A percentile compares a stretch with the other conserved stretches of the same genome.
Conservation (phyloP, 2,329 filamentous ascomycete species). For the Talaromyces sp. region DNA sequence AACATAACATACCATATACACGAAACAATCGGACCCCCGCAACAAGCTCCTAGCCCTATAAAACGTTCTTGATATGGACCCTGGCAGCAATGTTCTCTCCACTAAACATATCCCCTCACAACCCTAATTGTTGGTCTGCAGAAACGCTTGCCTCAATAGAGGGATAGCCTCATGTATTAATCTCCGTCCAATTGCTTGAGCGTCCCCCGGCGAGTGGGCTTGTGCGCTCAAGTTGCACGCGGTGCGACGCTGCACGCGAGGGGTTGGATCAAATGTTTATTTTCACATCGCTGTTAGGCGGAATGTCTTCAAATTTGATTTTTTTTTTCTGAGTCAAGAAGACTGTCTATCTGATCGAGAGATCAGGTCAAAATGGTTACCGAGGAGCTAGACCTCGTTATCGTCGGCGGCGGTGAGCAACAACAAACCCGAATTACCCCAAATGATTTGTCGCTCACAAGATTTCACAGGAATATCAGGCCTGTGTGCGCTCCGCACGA, state of each 20-base stretch:
- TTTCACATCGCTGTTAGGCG: not conserved
- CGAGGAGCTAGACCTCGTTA: not conserved
- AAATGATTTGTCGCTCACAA: not conserved
- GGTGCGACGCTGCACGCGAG: not conserved
- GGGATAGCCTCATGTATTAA: not conserved
- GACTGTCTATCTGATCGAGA: not conserved
- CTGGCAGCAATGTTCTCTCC: not conserved
- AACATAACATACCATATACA: no score
- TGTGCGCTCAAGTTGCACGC: not conserved
- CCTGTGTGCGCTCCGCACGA: not conserved
- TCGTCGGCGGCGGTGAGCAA: not conserved
- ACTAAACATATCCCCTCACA: not conserved
- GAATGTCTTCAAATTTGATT: no score
- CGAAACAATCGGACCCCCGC: not conserved
- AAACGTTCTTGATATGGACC: not conserved
- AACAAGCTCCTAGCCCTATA: not conserved
- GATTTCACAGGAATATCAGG: not conserved
- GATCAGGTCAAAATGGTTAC: not conserved
- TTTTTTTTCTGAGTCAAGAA: no score
- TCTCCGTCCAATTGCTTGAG: not conserved
- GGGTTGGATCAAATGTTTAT: not conserved
- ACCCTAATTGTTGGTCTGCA: not conserved
- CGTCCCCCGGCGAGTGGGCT: not conserved
- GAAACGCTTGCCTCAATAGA: not conserved
- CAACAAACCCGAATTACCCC: not conserved